Evolutionary conservation across 2,329 filamentous ascomycete genomes (phyloP), one percentile per base, ranked within the genome.

Genomic region (Neoascochyta sp.): DNA sequence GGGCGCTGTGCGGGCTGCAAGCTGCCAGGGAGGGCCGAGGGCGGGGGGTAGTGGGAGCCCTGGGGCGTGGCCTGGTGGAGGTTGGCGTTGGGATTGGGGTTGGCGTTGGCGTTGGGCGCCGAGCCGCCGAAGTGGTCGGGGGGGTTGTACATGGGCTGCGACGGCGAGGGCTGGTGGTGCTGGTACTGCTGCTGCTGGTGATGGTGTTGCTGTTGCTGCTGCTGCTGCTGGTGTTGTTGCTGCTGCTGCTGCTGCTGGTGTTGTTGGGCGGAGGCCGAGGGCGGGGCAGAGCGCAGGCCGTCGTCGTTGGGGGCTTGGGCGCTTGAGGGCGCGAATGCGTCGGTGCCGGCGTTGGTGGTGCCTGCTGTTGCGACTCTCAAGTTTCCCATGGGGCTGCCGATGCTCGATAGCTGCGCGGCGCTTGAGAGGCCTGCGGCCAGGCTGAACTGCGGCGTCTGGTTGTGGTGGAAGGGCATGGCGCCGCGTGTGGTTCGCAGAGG

Each of bases 31-130:
- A 83, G 61, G 34, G 66, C 59, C 37, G 58, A 56, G 24, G 62
- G 46, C 13, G 56, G 30, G 30, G 64, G 59, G 52, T 71, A 76
- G 38, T 74, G 71, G 16, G 58, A 48, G 32, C 59, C 54, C 34
- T 60, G 55, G 14, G 73, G 65, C 12, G 67, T 69, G n/a, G 71
- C 68, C 45, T 78, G 73, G 44, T 81, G 77, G 27, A 81, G 65
- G 49, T 69, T 78, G 54, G 81, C 76, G 27, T 74, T 70, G n/a
- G n/a, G n/a, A n/a, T n/a, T n/a, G n/a, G n/a, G 73, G 44, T 81
- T 76, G 27, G 81, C 65, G 49, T 69, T 78, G 54, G 81, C 76
- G 27, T 74, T 70, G 29, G 75, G 74, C 38, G 68, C 51, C 15
- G 52, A 65, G 25, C 63, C 57, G 33, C 63, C 60, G 49, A 73